These are phyloP conservation scores for Hypholoma sublateritium DNA, from an alignment of 768 basidiomycete species.

Conservation along the genomic window DNA sequence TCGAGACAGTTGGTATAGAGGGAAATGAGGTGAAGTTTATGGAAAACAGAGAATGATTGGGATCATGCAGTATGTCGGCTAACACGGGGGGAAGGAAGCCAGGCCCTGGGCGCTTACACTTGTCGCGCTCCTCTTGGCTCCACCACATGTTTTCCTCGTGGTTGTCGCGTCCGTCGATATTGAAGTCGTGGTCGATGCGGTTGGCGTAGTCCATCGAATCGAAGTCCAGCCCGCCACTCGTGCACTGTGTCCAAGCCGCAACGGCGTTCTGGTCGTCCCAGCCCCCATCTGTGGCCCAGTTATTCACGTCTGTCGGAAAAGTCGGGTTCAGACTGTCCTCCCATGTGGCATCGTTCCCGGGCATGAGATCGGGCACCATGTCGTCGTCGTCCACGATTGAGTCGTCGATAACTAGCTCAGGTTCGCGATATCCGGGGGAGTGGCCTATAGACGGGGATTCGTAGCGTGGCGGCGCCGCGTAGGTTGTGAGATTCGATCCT, in stretches of 20 bases:
- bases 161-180: constrained; percentile 60
- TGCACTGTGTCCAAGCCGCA: constrained; percentile 17
- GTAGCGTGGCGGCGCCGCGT: constrained; percentile 41
- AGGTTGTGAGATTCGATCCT: constrained; percentile 46
- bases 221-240: constrained; percentile 14
- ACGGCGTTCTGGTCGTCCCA: constrained; percentile 11
- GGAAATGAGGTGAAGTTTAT: constrained; percentile 40
- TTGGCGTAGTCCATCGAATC: constrained; percentile 25
- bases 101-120: constrained; percentile 57
- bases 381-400: constrained; percentile 32
- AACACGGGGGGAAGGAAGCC: constrained; percentile 71
- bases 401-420: constrained; percentile 52
- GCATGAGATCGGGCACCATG: constrained; percentile 38
- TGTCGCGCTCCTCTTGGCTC: constrained; percentile 49
- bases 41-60: constrained; percentile 70
- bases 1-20: constrained; percentile 13
- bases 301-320: constrained; percentile 1
- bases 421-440: constrained; percentile 48
- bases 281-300: constrained; percentile 16
- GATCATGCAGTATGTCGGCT: constrained; percentile 66
- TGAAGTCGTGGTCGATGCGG: constrained; percentile 28
- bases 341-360: constrained; percentile 29
- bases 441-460: constrained; percentile 23
- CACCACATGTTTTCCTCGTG: constrained; percentile 72
- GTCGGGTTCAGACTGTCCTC: background rate